Conservation (phyloP, 805 yeast genomes). For the Candida coleopterorum region DNA sequence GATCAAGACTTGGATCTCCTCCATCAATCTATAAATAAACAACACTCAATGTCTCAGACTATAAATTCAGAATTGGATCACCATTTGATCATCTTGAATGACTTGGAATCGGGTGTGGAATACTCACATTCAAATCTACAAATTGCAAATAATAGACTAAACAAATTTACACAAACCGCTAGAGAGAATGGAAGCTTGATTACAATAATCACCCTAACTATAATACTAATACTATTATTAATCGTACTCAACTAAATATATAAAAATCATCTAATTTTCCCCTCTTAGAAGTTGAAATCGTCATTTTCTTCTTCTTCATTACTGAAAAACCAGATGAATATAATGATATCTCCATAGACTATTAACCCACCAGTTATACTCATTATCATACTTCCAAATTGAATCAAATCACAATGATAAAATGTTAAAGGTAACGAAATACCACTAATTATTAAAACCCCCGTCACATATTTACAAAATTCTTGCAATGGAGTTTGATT, state of each 20-base stretch:
- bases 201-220: conserved; percentile 37
- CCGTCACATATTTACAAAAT: conserved; percentile 34
- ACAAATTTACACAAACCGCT: conserved; percentile 27
- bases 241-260: conserved; percentile 33
- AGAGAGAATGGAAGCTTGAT: conserved; percentile 41
- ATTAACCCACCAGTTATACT: conserved; percentile 41
- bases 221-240: conserved; percentile 34
- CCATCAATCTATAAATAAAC: conserved; percentile 30
- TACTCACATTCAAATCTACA: conserved; percentile 25
- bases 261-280: neutral
- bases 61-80: conserved; percentile 39
- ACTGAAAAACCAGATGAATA: conserved; percentile 44
- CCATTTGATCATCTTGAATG: conserved; percentile 36
- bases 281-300: conserved; percentile 35
- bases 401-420: conserved; percentile 33
- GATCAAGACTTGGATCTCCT: conserved; percentile 31
- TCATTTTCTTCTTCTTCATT: conserved; percentile 42
- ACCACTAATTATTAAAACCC: conserved; percentile 40
- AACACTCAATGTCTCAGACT: conserved; percentile 35
- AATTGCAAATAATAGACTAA: conserved; percentile 26
- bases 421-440: conserved; percentile 39
- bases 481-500: conserved; percentile 36
- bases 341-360: conserved; percentile 40
- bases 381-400: conserved; percentile 38
- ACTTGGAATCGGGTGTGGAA: conserved; percentile 40